These are phyloP conservation scores for Rhytidhysteron rufulum DNA, from an alignment of 2,329 filamentous ascomycete species.

Conservation along the genomic window DNA sequence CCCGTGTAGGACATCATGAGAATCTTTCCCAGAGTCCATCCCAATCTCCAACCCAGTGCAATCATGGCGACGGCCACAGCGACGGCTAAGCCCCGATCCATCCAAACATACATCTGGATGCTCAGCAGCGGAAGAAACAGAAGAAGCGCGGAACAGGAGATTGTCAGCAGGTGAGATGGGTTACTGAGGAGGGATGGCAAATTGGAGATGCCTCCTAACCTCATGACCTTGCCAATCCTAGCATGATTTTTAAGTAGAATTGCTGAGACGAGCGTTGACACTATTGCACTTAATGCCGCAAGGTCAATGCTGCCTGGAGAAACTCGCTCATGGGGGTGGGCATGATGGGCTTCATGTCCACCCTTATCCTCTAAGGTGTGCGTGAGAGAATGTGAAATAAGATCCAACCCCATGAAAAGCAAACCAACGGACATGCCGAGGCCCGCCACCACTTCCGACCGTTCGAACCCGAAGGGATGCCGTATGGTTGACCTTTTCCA, in stretches of 20 bases:
- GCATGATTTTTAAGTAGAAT: conserved; percentile 86
- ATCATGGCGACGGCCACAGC: conserved; percentile 88
- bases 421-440: conserved; percentile 95
- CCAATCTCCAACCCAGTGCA: conserved; percentile 74
- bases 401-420: conserved; percentile 94
- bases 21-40: conserved; percentile 85
- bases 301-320: conserved; percentile 75
- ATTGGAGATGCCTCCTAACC: conserved; percentile 74
- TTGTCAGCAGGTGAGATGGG: conserved; percentile 89
- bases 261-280: conserved; percentile 79
- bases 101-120: conserved; percentile 73
- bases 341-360: conserved; percentile 66
- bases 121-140: conserved; percentile 78
- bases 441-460: conserved; percentile 88
- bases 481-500: conserved; percentile 91
- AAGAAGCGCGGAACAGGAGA: conserved; percentile 78
- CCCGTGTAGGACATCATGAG: conserved; percentile 84
- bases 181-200: conserved; percentile 88
- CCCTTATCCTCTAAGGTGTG: conserved; percentile 78
- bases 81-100: conserved; percentile 78
- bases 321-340: conserved; percentile 57
- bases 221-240: conserved; percentile 87
- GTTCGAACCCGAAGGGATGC: conserved; percentile 88
- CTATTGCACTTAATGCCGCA: conserved; percentile 75
- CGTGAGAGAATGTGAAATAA: conserved; percentile 89